These are phyloP conservation scores for Earliella scabrosa DNA, from an alignment of 1,284 basidiomycete species.

Conservation along the genomic window DNA sequence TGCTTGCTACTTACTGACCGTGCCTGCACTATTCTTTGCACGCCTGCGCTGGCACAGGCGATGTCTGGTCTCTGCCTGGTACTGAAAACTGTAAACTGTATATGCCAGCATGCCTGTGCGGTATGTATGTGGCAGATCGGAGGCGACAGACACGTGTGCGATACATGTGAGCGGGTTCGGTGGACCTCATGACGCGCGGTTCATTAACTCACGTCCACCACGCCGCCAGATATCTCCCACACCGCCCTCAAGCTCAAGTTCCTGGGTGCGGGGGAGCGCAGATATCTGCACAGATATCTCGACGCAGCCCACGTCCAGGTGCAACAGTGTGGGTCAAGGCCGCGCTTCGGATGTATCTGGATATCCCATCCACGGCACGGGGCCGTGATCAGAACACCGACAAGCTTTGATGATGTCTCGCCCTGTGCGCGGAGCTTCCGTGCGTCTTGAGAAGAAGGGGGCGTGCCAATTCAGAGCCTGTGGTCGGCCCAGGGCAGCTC, in stretches of 20 bases:
- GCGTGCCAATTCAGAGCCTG: no score
- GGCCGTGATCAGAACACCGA: conserved; percentile 1
- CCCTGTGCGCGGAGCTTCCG: not conserved
- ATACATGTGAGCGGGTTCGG: not conserved
- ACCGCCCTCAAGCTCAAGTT: no score
- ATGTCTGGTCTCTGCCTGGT: no score
- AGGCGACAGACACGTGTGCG: not conserved
- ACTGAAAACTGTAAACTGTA: no score
- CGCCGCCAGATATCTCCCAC: not conserved
- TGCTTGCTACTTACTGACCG: conserved; percentile 1
- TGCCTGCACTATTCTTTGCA: not conserved
- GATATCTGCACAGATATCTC: no score
- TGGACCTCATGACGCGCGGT: not conserved
- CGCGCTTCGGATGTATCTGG: not conserved
- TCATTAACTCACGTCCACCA: not conserved
- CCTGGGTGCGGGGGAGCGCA: no score
- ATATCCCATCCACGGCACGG: not conserved
- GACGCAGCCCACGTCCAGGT: no score
- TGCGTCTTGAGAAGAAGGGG: not conserved
- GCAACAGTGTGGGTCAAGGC: no score
- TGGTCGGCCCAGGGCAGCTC: not conserved
- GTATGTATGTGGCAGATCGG: not conserved
- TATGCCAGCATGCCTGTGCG: no score
- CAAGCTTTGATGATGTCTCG: not conserved
- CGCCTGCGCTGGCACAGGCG: no score